Evolutionary conservation across 2,329 filamentous ascomycete species (phyloP).

Genomic region (Pseudogymnoascus destructans): DNA sequence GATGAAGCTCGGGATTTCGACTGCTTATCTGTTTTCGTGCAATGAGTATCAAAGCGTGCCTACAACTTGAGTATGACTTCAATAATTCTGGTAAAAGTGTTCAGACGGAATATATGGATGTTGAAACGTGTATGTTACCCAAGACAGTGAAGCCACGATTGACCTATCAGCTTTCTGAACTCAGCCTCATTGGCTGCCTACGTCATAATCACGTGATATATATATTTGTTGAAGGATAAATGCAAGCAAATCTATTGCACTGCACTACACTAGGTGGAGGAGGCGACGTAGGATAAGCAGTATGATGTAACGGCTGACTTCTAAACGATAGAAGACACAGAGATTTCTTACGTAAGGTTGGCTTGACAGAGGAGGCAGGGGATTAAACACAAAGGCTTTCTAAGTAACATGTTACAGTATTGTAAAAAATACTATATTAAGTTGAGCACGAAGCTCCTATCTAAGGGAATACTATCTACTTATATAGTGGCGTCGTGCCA

Average conservation of each 20-base stretch:
- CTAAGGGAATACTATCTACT: no score
- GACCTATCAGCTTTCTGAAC: neutral
- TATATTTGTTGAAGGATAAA: neutral
- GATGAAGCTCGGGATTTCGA: neutral
- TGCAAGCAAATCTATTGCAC: neutral
- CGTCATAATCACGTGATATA: slow-evolving; percentile 2
- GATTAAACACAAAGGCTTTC: no score
- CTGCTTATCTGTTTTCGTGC: neutral
- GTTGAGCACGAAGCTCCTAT: no score
- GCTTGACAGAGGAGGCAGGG: no score
- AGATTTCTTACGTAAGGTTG: no score
- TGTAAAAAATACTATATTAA: no score
- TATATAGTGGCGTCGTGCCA: no score
- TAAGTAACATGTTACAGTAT: no score
- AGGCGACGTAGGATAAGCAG: no score
- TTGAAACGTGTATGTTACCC: neutral
- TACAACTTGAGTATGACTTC: neutral
- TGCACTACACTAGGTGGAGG: no score
- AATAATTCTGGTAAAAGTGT: neutral
- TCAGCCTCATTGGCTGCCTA: neutral
- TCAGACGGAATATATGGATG: neutral
- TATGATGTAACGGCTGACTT: no score
- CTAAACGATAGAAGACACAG: no score
- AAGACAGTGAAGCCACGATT: slow-evolving; percentile 2
- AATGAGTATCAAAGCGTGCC: neutral